These are phyloP conservation scores for Barnettozyma siamensis DNA, from an alignment of 805 yeast genomes.

Conservation along the genomic window DNA sequence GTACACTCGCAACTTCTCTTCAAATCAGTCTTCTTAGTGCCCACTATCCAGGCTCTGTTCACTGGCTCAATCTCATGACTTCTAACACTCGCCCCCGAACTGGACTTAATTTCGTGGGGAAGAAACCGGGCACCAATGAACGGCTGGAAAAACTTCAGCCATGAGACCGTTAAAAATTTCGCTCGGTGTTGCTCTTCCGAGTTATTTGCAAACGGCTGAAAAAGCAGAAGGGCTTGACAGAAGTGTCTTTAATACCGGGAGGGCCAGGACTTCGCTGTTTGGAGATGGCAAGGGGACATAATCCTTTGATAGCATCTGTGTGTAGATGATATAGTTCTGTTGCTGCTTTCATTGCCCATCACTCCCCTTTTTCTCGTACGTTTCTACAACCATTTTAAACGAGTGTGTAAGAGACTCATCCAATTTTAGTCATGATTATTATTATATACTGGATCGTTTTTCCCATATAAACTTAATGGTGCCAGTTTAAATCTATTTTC, in stretches of 20 bases:
- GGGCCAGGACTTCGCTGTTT: not conserved
- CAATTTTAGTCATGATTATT: not conserved
- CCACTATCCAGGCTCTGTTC: no score
- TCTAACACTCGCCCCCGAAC: not conserved
- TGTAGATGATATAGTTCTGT: no score
- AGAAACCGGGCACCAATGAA: not conserved
- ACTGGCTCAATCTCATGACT: no score
- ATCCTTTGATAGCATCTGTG: no score
- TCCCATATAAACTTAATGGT: not conserved
- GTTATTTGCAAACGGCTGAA: slow-evolving; percentile 9
- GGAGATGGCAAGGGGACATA: no score
- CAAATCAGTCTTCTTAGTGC: no score
- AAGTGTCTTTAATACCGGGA: not conserved
- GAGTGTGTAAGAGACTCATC: not conserved
- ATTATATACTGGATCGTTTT: not conserved
- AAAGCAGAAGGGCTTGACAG: not conserved
- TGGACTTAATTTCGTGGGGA: not conserved
- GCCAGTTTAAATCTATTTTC: not conserved
- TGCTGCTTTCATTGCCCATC: no score
- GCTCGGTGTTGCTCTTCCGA: slow-evolving; percentile 6
- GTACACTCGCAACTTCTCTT: no score
- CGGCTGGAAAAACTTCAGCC: slow-evolving; percentile 2
- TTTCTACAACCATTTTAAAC: not conserved
- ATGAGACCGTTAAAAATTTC: not conserved
- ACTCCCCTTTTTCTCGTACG: no score